These are phyloP conservation scores for Tylopilus plumbeoviolaceoides DNA, from an alignment of 768 basidiomycete species.

Conservation along the genomic window DNA sequence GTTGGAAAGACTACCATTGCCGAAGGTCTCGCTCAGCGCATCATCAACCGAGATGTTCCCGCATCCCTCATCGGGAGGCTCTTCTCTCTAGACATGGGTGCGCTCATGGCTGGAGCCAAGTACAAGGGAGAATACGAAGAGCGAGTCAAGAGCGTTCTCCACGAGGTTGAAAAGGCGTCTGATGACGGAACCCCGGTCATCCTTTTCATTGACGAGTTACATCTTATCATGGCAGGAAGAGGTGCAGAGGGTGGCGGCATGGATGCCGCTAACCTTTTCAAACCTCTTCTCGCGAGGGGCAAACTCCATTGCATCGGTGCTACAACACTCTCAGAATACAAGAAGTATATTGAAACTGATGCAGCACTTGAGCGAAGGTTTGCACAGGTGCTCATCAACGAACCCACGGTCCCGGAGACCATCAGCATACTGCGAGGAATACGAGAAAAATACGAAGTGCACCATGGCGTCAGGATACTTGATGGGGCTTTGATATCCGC, in stretches of 20 bases:
- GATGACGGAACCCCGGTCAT: slow-evolving; percentile 78
- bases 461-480: slow-evolving; percentile 85
- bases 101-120: slow-evolving; percentile 88
- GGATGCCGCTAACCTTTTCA: slow-evolving; percentile 92
- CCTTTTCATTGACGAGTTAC: slow-evolving; percentile 92
- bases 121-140: slow-evolving; percentile 98
- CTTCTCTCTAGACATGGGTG: slow-evolving; percentile 91
- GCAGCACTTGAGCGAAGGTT: slow-evolving; percentile 88
- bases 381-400: slow-evolving; percentile 90
- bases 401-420: slow-evolving; percentile 84
- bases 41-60: slow-evolving; percentile 91
- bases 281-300: slow-evolving; percentile 86
- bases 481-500: slow-evolving; percentile 88
- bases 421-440: slow-evolving; percentile 94
- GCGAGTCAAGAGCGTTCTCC: slow-evolving; percentile 86
- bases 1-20: slow-evolving; percentile 95
- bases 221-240: slow-evolving; percentile 89
- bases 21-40: slow-evolving; percentile 93
- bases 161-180: slow-evolving; percentile 87
- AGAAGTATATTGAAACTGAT: slow-evolving; percentile 91
- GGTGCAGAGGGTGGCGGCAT: slow-evolving; percentile 84
- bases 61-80: slow-evolving; percentile 66
- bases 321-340: slow-evolving; percentile 88
- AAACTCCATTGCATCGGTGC: slow-evolving; percentile 81
- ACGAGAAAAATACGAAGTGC: slow-evolving; percentile 89